Evolutionary conservation across 768 basidiomycete species (phyloP), one percentile per base, ranked within the genome.

Genomic region (Lactifluus hygrophoroides): DNA sequence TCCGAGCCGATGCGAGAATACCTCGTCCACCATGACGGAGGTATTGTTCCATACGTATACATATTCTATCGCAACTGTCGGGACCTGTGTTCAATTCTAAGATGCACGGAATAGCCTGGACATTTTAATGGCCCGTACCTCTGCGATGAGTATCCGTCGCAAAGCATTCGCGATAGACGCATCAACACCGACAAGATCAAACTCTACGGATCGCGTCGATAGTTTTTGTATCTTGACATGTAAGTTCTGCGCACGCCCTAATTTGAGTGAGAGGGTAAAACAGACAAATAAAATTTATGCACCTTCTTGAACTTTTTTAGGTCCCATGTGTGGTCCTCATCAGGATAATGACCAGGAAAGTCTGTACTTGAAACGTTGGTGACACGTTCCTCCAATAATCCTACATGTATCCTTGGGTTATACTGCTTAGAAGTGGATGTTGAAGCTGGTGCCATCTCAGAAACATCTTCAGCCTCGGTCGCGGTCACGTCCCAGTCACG

Each of bases 1-100:
- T 3, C 96, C 96, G 3, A 99, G 69, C n/a, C 96, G 82, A 38
- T 95, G 93, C 3, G 93, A 80, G 21, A 99, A 77, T 2, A 99
- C 85, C 71, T 99, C 96, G 70, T 98, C 95, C 42, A 84, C 90
- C 53, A 99, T 83, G 64, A 98, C 88, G 3, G 85, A 85, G 0
- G 92, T 98, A 73, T 99, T 99, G 73, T 95, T 86, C 84, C 86
- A 97, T 2, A 94, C 77, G 70, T 91, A 98, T 5, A 90, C 90
- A 62, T 86, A 77, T 68, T 98, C 96, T 51, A 97, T 86, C 43
- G 88, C 89, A 27, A 98, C 76, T 2, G 91, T 88, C 0, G 95
- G 96, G 0, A 97, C 89, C 93, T 94, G 37, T 9, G 21, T 37
- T 2, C 52, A 60, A 53, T 32, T 47, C 45, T 54, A 38, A 17